Percentiles rank a stretch among this genome's conserved stretches.
Evolutionary conservation across 768 basidiomycete species (phyloP).

Genomic region (Lactifluus piperatus): DNA sequence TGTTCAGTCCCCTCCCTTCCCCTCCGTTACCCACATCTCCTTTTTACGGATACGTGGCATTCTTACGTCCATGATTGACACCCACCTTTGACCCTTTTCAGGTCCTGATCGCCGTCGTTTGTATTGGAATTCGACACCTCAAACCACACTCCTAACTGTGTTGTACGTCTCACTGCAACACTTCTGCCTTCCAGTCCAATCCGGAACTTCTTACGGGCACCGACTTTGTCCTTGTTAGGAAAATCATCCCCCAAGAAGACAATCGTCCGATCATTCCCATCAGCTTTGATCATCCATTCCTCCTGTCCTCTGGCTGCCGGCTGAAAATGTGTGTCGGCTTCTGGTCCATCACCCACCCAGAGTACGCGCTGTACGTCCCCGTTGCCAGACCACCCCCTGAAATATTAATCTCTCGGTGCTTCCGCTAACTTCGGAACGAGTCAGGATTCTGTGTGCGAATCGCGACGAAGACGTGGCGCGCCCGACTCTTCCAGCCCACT

Average conservation of each 20-base stretch:
- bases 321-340: conserved; percentile 70
- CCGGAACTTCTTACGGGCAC: neutral
- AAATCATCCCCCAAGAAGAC: neutral
- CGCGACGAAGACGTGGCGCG: conserved; percentile 67
- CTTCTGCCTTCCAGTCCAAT: conserved; percentile 11
- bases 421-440: conserved; percentile 6
- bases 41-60: neutral
- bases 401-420: no score
- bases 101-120: neutral
- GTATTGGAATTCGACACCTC: neutral
- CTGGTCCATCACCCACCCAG: conserved; percentile 67
- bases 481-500: conserved; percentile 56
- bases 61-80: conserved; percentile 11
- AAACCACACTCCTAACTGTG: neutral
- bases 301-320: neutral
- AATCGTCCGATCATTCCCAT: neutral
- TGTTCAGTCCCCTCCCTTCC: conserved; percentile 7
- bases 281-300: conserved; percentile 17
- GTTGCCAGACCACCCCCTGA: neutral
- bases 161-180: conserved; percentile 11
- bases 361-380: conserved; percentile 64
- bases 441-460: conserved; percentile 65
- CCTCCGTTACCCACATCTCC: neutral
- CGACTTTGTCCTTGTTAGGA: conserved; percentile 12
- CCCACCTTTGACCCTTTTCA: neutral